Evolutionary conservation across 2,329 filamentous ascomycete genomes (phyloP).

Genomic region (Rachicladosporium sp.): DNA sequence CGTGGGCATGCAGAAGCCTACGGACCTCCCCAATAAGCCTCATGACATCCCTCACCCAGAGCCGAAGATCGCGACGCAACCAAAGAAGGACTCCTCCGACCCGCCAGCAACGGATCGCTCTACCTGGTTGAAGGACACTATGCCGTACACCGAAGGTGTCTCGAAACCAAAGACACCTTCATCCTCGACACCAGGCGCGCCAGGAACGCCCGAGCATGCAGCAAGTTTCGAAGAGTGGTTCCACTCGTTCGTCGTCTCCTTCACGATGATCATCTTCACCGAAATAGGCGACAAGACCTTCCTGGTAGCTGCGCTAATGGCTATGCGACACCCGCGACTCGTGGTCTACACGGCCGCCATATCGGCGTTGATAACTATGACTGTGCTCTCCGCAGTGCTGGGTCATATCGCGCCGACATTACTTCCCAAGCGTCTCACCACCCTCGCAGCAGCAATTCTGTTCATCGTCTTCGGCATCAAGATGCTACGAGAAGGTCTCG

Average conservation of each 20-base stretch:
- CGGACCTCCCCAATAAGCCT: slow-evolving; percentile 64
- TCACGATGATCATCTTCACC: slow-evolving; percentile 95
- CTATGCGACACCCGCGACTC: slow-evolving; percentile 91
- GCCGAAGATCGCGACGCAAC: slow-evolving; percentile 30
- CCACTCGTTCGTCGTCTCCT: slow-evolving; percentile 82
- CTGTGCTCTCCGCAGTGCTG: slow-evolving; percentile 78
- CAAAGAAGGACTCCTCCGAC: slow-evolving; percentile 1
- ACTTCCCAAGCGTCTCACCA: slow-evolving; percentile 82
- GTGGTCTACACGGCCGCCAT: slow-evolving; percentile 95
- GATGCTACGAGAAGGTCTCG: slow-evolving; percentile 73
- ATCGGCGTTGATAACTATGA: slow-evolving; percentile 80
- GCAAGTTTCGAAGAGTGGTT: slow-evolving; percentile 28
- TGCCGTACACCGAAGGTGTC: slow-evolving; percentile 27
- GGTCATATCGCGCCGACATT: slow-evolving; percentile 85
- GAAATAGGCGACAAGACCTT: slow-evolving; percentile 99
- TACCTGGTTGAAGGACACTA: slow-evolving; percentile 24
- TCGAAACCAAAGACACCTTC: slow-evolving; percentile 18
- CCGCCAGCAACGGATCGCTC: neutral
- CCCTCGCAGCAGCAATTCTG: slow-evolving; percentile 68
- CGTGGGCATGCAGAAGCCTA: slow-evolving; percentile 28
- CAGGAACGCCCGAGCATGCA: slow-evolving; percentile 8
- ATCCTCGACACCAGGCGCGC: slow-evolving; percentile 14
- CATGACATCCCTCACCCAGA: slow-evolving; percentile 62
- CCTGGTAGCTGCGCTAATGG: slow-evolving; percentile 92
- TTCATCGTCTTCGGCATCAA: slow-evolving; percentile 85